Conservation (phyloP, 2,329 filamentous ascomycete species). For the Exophiala calicioides region DNA sequence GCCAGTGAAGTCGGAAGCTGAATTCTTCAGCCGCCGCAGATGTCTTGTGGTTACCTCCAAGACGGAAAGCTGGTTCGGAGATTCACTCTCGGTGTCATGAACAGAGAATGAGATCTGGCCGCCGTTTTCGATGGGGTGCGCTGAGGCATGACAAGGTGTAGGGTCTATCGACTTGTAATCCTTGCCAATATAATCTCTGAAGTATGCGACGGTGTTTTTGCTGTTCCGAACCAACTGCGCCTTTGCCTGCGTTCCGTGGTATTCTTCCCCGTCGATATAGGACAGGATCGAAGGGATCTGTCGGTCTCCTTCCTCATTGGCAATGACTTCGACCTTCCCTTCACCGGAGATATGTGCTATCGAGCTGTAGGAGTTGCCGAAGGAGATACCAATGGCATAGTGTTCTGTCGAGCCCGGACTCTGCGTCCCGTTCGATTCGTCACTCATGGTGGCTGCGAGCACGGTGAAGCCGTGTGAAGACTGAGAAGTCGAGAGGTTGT, state of each 20-base stretch:
- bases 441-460: conserved; percentile 41
- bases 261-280: conserved; percentile 94
- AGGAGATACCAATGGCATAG: conserved; percentile 88
- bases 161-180: conserved; percentile 96
- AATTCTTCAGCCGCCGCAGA: conserved; percentile 75
- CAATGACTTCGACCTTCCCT: conserved; percentile 95
- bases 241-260: conserved; percentile 95
- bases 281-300: conserved; percentile 94
- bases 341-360: conserved; percentile 86
- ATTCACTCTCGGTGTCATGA: conserved; percentile 69
- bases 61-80: conserved; percentile 70
- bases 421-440: conserved; percentile 55
- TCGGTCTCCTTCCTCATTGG: conserved; percentile 98
- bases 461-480: not conserved
- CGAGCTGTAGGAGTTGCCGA: conserved; percentile 97
- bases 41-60: conserved; percentile 83
- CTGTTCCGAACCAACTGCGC: conserved; percentile 88
- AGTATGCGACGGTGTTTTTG: conserved; percentile 90
- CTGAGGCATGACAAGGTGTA: conserved; percentile 88
- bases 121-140: conserved; percentile 77
- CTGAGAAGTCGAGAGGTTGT: not conserved
- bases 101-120: conserved; percentile 78
- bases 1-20: conserved; percentile 88
- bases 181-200: conserved; percentile 93
- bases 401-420: conserved; percentile 50